These are phyloP conservation scores for Fraxinus pennsylvanica DNA, from an alignment of 257 asterid species.

Conservation along the genomic window DNA sequence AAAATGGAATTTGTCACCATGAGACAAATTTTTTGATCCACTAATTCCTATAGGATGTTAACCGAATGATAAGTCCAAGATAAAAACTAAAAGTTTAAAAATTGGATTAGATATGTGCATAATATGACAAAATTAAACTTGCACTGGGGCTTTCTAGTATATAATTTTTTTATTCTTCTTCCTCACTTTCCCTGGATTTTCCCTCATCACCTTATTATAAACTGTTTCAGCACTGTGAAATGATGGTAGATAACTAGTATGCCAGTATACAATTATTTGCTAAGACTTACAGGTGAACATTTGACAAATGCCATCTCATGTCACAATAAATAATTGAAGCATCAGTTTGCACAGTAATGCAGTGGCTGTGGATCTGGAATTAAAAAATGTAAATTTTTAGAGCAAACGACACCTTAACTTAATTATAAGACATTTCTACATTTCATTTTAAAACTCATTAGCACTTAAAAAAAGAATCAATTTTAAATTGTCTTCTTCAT, in stretches of 20 bases:
- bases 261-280: neutral
- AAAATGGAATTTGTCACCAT: constrained; percentile 66
- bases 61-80: constrained; percentile 23
- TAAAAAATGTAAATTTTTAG: neutral
- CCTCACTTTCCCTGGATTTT: neutral
- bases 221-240: constrained; percentile 11
- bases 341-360: neutral
- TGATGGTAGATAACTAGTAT: neutral
- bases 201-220: neutral
- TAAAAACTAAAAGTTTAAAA: constrained; percentile 1
- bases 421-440: neutral
- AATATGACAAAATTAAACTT: constrained; percentile 17
- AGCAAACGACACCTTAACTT: neutral
- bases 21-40: constrained; percentile 82
- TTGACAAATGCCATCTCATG: neutral
- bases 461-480: neutral
- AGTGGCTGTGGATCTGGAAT: neutral
- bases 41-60: constrained; percentile 48
- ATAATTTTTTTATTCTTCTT: neutral
- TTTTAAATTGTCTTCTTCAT: neutral
- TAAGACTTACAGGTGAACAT: neutral
- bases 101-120: constrained; percentile 16
- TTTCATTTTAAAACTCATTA: neutral
- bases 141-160: neutral
- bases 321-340: neutral